Conservation (phyloP, 2,329 filamentous ascomycete genomes). For the Neonectria hederae region DNA sequence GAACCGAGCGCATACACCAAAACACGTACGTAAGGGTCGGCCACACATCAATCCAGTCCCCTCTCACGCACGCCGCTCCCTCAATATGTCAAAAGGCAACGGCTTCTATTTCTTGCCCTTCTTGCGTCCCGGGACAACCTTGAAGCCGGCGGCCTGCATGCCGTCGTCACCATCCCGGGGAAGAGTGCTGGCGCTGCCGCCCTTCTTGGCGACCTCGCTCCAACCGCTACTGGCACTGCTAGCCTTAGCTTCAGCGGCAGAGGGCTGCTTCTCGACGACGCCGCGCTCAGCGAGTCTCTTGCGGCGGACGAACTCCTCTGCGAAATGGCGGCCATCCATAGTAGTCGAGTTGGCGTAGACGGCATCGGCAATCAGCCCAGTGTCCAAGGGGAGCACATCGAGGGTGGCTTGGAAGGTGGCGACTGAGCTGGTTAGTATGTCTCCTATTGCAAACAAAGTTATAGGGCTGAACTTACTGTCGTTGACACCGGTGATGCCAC, state of each 20-base stretch:
- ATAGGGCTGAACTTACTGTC: constrained; percentile 57
- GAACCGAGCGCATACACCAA: not conserved
- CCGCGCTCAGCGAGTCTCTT: constrained; percentile 95
- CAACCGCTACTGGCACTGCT: constrained; percentile 73
- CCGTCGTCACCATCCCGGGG: constrained; percentile 55
- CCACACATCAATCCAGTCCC: not conserved
- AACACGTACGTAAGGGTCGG: not conserved
- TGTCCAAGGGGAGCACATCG: constrained; percentile 78
- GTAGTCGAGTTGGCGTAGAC: constrained; percentile 89
- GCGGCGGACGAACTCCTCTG: constrained; percentile 91
- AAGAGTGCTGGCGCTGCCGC: constrained; percentile 54
- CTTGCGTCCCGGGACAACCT: constrained; percentile 92
- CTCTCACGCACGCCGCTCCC: constrained; percentile 21
- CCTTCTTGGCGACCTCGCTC: constrained; percentile 98
- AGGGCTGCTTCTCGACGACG: constrained; percentile 76
- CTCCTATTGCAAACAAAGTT: not conserved
- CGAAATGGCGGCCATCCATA: constrained; percentile 92
- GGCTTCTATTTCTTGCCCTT: constrained; percentile 77
- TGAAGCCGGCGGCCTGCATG: constrained; percentile 73
- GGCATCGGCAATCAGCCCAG: constrained; percentile 85
- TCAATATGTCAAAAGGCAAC: constrained; percentile 24
- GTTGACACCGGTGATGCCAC: constrained; percentile 69
- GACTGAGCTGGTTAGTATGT: constrained; percentile 61
- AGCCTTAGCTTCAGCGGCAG: constrained; percentile 62
- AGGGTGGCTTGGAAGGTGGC: constrained; percentile 83